Evolutionary conservation across 2,329 filamentous ascomycete species (phyloP), one percentile per base, ranked within the genome.

Genomic region (Pezicula neosporulosa): DNA sequence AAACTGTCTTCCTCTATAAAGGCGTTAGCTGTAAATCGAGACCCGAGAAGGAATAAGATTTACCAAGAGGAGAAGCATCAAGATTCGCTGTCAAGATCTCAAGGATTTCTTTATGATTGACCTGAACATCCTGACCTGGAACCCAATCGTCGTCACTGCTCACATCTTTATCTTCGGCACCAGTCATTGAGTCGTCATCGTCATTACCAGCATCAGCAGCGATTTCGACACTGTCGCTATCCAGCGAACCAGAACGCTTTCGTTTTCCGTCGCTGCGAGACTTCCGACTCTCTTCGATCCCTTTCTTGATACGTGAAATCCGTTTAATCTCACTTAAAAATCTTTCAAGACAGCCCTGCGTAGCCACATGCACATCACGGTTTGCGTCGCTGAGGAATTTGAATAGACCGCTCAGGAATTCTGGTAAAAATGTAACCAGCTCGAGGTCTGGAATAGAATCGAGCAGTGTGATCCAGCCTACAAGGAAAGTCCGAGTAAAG

Each of bases 371-470:
- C n/a, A 99, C 94, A 68, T 99, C 94, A 44, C 84, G 78, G 66
- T 97, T 97, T 12, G 87, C 85, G 62, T 97, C 94, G 56, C 90
- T 92, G 10, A 99, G 78, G 61, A 97, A 99, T 63, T 88, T 93
- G 61, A 99, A 83, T 39, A 99, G 73, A 0, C 93, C 94, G 24
- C 85, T 88, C 1, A 99, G 77, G 63, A 99, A 99, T 46, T 93
- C 90, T 1, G 94, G 95, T 21, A 99, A 75, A 67, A 91, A 96
- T 3, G 89, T 87, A 36, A 99, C 93, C 18, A 99, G 82, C 69
- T 99, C 95, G 39, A 99, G 77, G 65, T 99, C 95, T 0, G 94
- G 94, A 60, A 99, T 97, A 1, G 92, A 97, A 68, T 99, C 94
- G 18, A 99, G 78, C 15, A 99, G 72, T 4, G 88, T 95, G 52